Base-by-base conservation (phyloP, 768 basidiomycete genomes). In the Boletus coccyginus region DNA sequence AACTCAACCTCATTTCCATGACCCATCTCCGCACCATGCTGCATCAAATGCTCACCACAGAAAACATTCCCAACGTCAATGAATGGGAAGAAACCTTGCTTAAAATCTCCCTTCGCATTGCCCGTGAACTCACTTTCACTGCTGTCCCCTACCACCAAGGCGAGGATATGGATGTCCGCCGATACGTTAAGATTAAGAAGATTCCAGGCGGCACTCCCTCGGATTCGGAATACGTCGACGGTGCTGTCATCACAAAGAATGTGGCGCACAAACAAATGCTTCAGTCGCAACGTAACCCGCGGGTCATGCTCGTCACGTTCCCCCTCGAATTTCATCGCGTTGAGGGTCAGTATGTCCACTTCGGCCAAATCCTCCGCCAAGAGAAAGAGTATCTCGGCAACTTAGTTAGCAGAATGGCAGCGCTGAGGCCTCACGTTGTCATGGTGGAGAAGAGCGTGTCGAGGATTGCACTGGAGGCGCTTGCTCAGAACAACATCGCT, bases 141-240 rank as follows among this genome's bases (percentile, higher is more conserved):
- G 75, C 81, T 32, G 66, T 78, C 33, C 79, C 81, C 10, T 86
- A 92, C 60, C 82, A 87, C 7, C 87, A 92, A 67, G 93, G 93
- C 2, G 91, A 94, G 63, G 90, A 92, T 60, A 94, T 98, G 86
- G 97, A 98, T 70, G 88, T 97, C 24, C 80, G 96, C 33, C 84
- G 88, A 39, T 97, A 96, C 63, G 94, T 98, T 46, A 98, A 98
- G 75, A 95, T 98, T 73, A 98, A 99, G 78, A 96, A 96, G 73
- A 89, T 98, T 16, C 96, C 97, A 0, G 97, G 97, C 24, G 97
- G 97, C 5, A 77, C 83, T 38, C 94, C 96, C 19, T 82, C 78
- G 29, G 93, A 99, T 70, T 97, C 94, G 6, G 97, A 99, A 75
- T 98, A 94, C 68, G 92, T 99, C 44, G 90, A 94, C 52, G 97